Conservation (phyloP, 1,284 basidiomycete species). For the Bjerkandera adusta region DNA sequence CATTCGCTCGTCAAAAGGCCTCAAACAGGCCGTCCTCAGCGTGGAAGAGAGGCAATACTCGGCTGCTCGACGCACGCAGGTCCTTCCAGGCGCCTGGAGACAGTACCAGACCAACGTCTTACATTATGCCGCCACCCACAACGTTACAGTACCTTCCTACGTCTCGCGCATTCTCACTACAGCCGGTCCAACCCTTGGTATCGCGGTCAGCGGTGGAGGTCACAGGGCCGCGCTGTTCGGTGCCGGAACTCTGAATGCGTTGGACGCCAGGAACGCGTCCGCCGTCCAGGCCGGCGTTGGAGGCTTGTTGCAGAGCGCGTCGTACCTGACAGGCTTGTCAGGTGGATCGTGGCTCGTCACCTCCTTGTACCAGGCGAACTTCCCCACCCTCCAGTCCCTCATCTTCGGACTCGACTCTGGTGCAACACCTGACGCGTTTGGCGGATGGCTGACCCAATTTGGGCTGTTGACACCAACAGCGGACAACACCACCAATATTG, state of each 20-base stretch:
- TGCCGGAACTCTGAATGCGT: slow-evolving; percentile 44
- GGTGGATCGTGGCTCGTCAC: slow-evolving; percentile 35
- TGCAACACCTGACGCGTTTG: slow-evolving; percentile 8
- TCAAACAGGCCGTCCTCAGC: slow-evolving; percentile 23
- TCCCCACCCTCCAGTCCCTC: slow-evolving; percentile 25
- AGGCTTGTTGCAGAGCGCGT: slow-evolving; percentile 47
- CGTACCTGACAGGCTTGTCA: slow-evolving; percentile 42
- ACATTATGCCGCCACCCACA: slow-evolving; percentile 15
- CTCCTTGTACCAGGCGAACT: slow-evolving; percentile 27
- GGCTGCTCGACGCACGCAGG: slow-evolving; percentile 15
- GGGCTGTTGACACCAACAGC: slow-evolving; percentile 21
- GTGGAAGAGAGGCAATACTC: slow-evolving; percentile 26
- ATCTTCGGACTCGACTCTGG: slow-evolving; percentile 18
- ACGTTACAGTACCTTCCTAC: slow-evolving; percentile 31
- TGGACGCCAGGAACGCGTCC: slow-evolving; percentile 47
- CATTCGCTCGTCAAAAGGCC: slow-evolving; percentile 21
- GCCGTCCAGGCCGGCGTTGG: slow-evolving; percentile 41
- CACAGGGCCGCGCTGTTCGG: slow-evolving; percentile 49
- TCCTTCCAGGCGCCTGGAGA: slow-evolving; percentile 29
- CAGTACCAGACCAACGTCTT: slow-evolving; percentile 33
- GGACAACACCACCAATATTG: slow-evolving; percentile 13
- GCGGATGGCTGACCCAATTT: slow-evolving; percentile 23
- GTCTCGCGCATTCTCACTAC: slow-evolving; percentile 32
- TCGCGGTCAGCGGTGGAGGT: slow-evolving; percentile 46
- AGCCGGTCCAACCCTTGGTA: slow-evolving; percentile 36